phyloP scores from a whole-genome alignment of 2,329 filamentous ascomycete species.

The Botryotinia convoluta region DNA sequence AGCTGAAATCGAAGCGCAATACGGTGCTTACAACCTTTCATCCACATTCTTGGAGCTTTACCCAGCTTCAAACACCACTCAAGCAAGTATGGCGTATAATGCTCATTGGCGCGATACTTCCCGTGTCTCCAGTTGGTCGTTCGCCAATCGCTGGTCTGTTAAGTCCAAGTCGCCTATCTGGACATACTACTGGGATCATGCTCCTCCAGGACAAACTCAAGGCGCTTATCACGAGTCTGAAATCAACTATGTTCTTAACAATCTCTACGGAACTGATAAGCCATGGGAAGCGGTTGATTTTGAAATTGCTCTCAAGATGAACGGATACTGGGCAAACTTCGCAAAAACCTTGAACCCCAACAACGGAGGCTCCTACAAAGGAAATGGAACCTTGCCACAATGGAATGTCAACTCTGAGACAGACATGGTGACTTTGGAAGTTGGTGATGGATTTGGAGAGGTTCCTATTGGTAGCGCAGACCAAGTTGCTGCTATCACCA shows the following conservation, averaged over 20 bases:
- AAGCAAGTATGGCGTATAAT: slow-evolving; percentile 31
- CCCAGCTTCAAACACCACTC: slow-evolving; percentile 29
- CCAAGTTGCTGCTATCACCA: background rate
- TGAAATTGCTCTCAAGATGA: slow-evolving; percentile 42
- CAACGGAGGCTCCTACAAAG: background rate
- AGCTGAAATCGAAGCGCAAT: slow-evolving; percentile 21
- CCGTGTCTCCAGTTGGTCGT: slow-evolving; percentile 33
- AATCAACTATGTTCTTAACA: slow-evolving; percentile 39
- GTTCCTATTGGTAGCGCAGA: slow-evolving; percentile 2
- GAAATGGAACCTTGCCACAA: slow-evolving; percentile 10
- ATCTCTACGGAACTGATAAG: slow-evolving; percentile 29
- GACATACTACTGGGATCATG: slow-evolving; percentile 37
- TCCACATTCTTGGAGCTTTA: slow-evolving; percentile 30
- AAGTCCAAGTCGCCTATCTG: slow-evolving; percentile 33
- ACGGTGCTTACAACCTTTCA: slow-evolving; percentile 20
- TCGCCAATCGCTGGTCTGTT: slow-evolving; percentile 32
- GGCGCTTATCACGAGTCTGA: slow-evolving; percentile 38
- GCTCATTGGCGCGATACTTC: slow-evolving; percentile 33
- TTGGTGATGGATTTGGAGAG: slow-evolving; percentile 6
- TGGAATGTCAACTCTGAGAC: background rate
- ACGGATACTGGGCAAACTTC: slow-evolving; percentile 73
- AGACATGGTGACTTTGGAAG: background rate
- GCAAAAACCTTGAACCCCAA: slow-evolving; percentile 66
- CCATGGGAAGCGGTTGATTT: slow-evolving; percentile 36
- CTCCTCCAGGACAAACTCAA: slow-evolving; percentile 30